Conservation (phyloP, 345 rosid species). For the Zanthoxylum bungeanum region DNA sequence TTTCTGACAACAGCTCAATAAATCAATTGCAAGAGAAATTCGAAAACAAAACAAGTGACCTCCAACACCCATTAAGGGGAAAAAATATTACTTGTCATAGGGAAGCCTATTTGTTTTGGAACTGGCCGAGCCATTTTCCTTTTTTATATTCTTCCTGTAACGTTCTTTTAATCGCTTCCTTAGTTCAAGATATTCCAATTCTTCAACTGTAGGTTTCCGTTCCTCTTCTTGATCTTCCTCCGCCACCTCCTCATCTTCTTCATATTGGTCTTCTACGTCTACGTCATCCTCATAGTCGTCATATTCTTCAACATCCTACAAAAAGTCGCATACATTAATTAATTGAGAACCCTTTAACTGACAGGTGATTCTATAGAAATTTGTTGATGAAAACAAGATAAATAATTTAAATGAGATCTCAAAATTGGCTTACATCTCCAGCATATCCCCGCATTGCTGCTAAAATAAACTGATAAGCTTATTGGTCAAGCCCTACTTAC, state of each 20-base stretch:
- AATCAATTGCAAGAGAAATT: not conserved
- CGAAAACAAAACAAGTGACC: not conserved
- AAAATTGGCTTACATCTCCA: conserved; percentile 36
- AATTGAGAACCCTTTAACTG: not conserved
- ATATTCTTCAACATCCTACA: conserved; percentile 42
- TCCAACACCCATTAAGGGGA: not conserved
- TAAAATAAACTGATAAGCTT: not conserved
- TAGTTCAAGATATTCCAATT: conserved; percentile 54
- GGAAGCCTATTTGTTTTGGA: conserved; percentile 46
- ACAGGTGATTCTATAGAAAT: no score
- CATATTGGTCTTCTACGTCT: conserved; percentile 37
- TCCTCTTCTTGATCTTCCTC: conserved; percentile 34
- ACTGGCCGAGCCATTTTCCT: conserved; percentile 34
- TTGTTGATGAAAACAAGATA: no score
- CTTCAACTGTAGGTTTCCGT: conserved; percentile 49
- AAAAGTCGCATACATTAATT: not conserved
- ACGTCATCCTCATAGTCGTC: conserved; percentile 55
- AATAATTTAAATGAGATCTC: not conserved
- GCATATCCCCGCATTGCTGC: conserved; percentile 45
- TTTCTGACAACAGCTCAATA: not conserved
- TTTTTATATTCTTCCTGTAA: conserved; percentile 48
- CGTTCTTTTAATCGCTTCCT: conserved; percentile 67
- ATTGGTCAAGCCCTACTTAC: not conserved
- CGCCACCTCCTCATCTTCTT: conserved; percentile 31
- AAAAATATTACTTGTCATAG: conserved; percentile 53